Evolutionary conservation across 2,329 filamentous ascomycete genomes (phyloP).

Genomic region (Fusarium sp.): DNA sequence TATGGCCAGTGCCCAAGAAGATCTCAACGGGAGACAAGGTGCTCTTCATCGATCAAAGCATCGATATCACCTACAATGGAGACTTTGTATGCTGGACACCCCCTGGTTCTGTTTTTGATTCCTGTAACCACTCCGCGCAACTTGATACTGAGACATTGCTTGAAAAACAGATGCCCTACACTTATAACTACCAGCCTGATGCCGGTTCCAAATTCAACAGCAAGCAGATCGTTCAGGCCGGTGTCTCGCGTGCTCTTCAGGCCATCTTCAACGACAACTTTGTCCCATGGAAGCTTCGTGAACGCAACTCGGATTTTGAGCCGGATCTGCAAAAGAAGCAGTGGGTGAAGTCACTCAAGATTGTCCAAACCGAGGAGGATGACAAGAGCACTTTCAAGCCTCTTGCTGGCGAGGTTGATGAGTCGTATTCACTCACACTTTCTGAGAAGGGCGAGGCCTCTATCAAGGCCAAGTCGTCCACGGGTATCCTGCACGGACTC

Average conservation of each 20-base stretch:
- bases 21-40: constrained; percentile 60
- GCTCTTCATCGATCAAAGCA: constrained; percentile 61
- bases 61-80: constrained; percentile 67
- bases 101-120: constrained; percentile 38
- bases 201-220: constrained; percentile 53
- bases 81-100: constrained; percentile 59
- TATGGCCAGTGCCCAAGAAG: constrained; percentile 65
- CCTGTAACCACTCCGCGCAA: constrained; percentile 23
- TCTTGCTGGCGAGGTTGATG: constrained; percentile 70
- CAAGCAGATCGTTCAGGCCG: constrained; percentile 63
- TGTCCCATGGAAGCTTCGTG: constrained; percentile 80
- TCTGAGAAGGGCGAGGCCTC: constrained; percentile 64
- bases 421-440: constrained; percentile 76
- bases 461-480: constrained; percentile 71
- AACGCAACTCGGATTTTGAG: constrained; percentile 70
- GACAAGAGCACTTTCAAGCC: constrained; percentile 68
- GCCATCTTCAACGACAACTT: constrained; percentile 74
- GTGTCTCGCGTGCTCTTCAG: constrained; percentile 65
- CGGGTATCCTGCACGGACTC: constrained; percentile 75
- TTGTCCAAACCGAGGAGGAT: constrained; percentile 64
- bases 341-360: constrained; percentile 66
- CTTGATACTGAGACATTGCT: constrained; percentile 46
- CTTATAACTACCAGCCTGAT: constrained; percentile 53
- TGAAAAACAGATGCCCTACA: constrained; percentile 57
- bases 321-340: constrained; percentile 57